phyloP scores from a whole-genome alignment of 306 rosid species.

The Quercus wislizeni region DNA sequence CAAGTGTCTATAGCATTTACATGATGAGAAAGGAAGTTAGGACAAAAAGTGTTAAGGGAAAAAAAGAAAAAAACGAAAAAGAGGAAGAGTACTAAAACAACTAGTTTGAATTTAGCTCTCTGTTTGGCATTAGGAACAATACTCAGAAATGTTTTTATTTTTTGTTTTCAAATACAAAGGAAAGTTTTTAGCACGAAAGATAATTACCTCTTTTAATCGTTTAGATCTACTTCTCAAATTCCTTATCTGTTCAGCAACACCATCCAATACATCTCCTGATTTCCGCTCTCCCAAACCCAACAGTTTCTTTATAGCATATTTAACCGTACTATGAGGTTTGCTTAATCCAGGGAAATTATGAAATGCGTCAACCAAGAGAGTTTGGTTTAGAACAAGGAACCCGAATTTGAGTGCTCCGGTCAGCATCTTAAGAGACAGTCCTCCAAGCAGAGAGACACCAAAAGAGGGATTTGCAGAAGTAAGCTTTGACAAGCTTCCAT shows the following conservation, averaged over 20 bases:
- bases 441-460: slow-evolving; percentile 85
- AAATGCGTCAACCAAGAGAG: slow-evolving; percentile 56
- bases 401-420: slow-evolving; percentile 77
- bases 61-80: background rate
- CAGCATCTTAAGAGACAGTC: slow-evolving; percentile 75
- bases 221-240: slow-evolving; percentile 59
- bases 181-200: slow-evolving; percentile 1
- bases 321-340: slow-evolving; percentile 82
- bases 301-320: slow-evolving; percentile 84
- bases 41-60: background rate
- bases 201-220: slow-evolving; percentile 74
- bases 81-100: background rate
- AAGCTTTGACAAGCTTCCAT: slow-evolving; percentile 53
- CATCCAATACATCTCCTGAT: slow-evolving; percentile 60
- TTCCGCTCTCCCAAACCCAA: slow-evolving; percentile 63
- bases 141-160: background rate
- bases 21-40: background rate
- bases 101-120: background rate
- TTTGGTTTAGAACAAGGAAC: slow-evolving; percentile 68
- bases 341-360: slow-evolving; percentile 74
- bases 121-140: background rate
- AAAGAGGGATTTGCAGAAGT: slow-evolving; percentile 53
- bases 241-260: slow-evolving; percentile 47
- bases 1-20: slow-evolving; percentile 48
- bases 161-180: background rate